Percentiles rank a stretch among this genome's conserved stretches.
Conservation (phyloP, 2,329 filamentous ascomycete genomes). For the Paraphoma sp. region DNA sequence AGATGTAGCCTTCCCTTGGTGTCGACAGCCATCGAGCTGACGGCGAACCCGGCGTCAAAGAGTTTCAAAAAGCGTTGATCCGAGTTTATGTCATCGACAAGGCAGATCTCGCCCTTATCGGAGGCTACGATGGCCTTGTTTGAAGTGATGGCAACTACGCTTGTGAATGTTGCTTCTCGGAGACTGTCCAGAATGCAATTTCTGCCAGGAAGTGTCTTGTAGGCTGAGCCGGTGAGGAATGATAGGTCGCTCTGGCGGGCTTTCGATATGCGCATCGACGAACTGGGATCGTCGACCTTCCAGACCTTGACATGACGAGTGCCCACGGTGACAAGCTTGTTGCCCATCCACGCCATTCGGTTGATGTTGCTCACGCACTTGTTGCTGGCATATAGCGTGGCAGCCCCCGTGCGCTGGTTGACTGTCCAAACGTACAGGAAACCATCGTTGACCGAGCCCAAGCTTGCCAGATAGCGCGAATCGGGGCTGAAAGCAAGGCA, state of each 20-base stretch:
- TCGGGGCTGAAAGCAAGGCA: conserved; percentile 90
- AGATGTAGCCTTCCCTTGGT: conserved; percentile 67
- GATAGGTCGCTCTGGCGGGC: conserved; percentile 42
- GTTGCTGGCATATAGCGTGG: conserved; percentile 83
- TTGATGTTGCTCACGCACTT: conserved; percentile 88
- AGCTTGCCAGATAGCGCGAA: conserved; percentile 82
- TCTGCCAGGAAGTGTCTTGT: conserved; percentile 78
- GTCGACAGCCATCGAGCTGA: conserved; percentile 71
- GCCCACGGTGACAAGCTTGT: conserved; percentile 81
- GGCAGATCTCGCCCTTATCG: conserved; percentile 86
- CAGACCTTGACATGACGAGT: conserved; percentile 93
- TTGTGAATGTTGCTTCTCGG: conserved; percentile 84
- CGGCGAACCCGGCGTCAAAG: conserved; percentile 69
- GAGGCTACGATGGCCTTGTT: conserved; percentile 82
- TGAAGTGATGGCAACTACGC: conserved; percentile 74
- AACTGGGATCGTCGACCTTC: conserved; percentile 74
- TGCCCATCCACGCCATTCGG: conserved; percentile 90
- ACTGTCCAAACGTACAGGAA: conserved; percentile 92
- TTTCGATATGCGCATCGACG: conserved; percentile 54
- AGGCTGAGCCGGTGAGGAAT: conserved; percentile 53
- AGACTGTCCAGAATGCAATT: conserved; percentile 86
- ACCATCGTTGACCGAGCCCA: conserved; percentile 89
- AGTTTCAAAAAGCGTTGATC: conserved; percentile 74
- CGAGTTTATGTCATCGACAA: conserved; percentile 78
- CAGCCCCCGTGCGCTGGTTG: conserved; percentile 79